Percentiles rank a stretch among this genome's conserved stretches.
Evolutionary conservation across 1,139 yeast genomes (phyloP).

Genomic region (Pichia sp.): DNA sequence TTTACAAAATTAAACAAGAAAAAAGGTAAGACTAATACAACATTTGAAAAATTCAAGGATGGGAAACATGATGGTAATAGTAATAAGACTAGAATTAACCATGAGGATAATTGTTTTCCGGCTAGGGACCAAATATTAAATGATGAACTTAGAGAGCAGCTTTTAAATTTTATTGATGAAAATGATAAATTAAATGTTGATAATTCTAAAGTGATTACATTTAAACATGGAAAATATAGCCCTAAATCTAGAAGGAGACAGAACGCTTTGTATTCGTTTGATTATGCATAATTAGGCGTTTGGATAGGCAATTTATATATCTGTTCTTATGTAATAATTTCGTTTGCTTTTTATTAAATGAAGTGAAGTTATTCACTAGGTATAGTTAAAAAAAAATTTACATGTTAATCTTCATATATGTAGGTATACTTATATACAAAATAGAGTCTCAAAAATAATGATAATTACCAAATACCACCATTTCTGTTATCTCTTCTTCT

Average conservation of each 20-base stretch:
- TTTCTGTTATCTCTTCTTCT: slow-evolving; percentile 23
- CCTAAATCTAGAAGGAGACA: background rate
- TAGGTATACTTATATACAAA: background rate
- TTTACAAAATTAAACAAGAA: background rate
- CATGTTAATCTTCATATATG: too few relatives aligned
- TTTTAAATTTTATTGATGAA: slow-evolving; percentile 21
- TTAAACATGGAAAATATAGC: slow-evolving; percentile 15
- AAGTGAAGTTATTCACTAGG: too few relatives aligned
- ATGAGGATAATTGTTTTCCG: too few relatives aligned
- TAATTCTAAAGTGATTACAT: slow-evolving; percentile 17
- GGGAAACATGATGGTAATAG: too few relatives aligned
- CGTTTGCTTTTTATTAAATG: too few relatives aligned
- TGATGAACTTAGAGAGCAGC: slow-evolving; percentile 12
- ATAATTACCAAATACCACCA: slow-evolving; percentile 28
- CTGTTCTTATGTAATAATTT: too few relatives aligned
- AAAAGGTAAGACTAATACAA: background rate
- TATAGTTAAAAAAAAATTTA: too few relatives aligned
- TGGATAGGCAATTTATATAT: too few relatives aligned
- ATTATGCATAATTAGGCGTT: slow-evolving; percentile 16
- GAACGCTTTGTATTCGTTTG: slow-evolving; percentile 22
- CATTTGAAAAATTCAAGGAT: background rate
- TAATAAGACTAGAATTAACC: too few relatives aligned
- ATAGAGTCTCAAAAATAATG: background rate
- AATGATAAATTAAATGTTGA: slow-evolving; percentile 21
- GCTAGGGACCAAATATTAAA: too few relatives aligned